Evolutionary conservation across 306 rosid genomes (phyloP), one percentile per base, ranked within the genome.

Genomic region (Neltuma alba): DNA sequence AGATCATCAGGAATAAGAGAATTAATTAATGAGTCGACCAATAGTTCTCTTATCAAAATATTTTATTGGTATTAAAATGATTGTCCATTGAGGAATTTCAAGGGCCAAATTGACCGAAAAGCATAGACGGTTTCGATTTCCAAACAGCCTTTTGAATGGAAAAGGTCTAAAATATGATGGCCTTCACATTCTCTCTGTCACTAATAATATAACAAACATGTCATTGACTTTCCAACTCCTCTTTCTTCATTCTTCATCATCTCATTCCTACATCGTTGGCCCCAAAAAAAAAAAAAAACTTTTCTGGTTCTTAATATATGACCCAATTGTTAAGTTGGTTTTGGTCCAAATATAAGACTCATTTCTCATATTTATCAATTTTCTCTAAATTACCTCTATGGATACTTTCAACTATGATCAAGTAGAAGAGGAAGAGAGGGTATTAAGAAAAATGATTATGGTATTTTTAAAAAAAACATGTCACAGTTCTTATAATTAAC

Each of bases 211-310:
- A 13, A 12, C 25, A 30, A 52, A 45, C 58, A 79, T 62, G 37
- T 66, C 70, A 42, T 40, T 74, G 75, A 80, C 80, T 74, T 80
- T 74, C 60, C 58, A 48, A 38, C 34, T 33, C 54, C 21, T 60
- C 10, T 7, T 28, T 48, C 34, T 11, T 27, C 62, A 55, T 52
- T 52, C 60, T n/a, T n/a, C 14, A 27, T 58, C 11, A 52, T 52
- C 27, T 20, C 27, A n/a, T 20, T 52, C 36, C 36, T 20, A 58
- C 9, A 4, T 27, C 33, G n/a, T n/a, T n/a, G n/a, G n/a, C n/a
- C n/a, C n/a, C n/a, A n/a, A n/a, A n/a, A n/a, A n/a, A n/a, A n/a
- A n/a, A n/a, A n/a, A n/a, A n/a, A n/a, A n/a, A n/a, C n/a, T n/a
- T n/a, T n/a, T n/a, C n/a, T n/a, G n/a, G n/a, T n/a, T n/a, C n/a